Percentiles rank a stretch among this genome's conserved stretches.
Evolutionary conservation across 805 yeast species (phyloP).

Genomic region (Komagataella phaffii): DNA sequence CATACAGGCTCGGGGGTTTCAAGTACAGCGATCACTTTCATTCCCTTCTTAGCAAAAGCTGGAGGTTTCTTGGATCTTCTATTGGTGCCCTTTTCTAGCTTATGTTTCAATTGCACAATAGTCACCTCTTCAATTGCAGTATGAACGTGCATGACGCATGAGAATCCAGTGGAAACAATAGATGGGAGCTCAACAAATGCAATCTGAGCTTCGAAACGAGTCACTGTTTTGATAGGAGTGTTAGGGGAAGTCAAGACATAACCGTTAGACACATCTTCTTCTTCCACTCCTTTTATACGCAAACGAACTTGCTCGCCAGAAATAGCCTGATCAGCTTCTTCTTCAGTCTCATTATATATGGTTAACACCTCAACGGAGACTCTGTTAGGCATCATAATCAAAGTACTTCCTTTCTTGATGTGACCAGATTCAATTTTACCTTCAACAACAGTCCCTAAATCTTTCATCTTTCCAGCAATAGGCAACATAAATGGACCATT

Average conservation of each 20-base stretch:
- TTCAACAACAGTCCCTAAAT: conserved; percentile 93
- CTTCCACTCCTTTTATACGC: conserved; percentile 90
- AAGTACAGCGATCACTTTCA: conserved; percentile 90
- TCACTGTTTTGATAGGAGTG: conserved; percentile 84
- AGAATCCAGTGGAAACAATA: conserved; percentile 86
- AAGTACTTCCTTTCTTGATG: conserved; percentile 60
- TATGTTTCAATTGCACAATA: conserved; percentile 72
- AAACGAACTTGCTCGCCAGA: conserved; percentile 97
- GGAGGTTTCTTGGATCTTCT: conserved; percentile 95
- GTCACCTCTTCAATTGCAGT: conserved; percentile 95
- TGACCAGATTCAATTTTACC: conserved; percentile 98
- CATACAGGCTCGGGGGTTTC: conserved; percentile 84
- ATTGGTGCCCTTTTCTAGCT: conserved; percentile 93
- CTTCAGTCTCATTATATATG: conserved; percentile 90
- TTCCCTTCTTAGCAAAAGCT: conserved; percentile 96
- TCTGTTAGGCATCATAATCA: conserved; percentile 90
- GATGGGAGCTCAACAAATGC: conserved; percentile 95
- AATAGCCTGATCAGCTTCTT: conserved; percentile 77
- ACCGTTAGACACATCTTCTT: conserved; percentile 89
- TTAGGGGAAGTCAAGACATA: conserved; percentile 78
- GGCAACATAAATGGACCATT: conserved; percentile 98
- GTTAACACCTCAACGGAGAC: conserved; percentile 71
- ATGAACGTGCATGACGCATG: conserved; percentile 98
- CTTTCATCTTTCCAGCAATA: conserved; percentile 87
- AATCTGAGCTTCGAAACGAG: conserved; percentile 87